Evolutionary conservation across 768 basidiomycete species (phyloP).

Genomic region (Dacryopinax spathularia): DNA sequence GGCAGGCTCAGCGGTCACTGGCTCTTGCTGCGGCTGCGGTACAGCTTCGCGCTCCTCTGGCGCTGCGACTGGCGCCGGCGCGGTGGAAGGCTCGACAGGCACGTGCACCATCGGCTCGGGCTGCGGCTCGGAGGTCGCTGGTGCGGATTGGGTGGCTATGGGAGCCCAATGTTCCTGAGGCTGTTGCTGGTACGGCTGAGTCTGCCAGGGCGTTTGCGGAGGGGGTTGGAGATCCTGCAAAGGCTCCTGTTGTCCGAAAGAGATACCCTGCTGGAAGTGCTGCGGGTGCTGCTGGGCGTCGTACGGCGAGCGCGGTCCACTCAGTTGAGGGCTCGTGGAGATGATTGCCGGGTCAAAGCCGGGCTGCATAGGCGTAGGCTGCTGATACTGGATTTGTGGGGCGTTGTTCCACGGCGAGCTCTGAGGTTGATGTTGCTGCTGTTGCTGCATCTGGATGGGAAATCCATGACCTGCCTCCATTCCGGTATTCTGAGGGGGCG

Average conservation of each 20-base stretch:
- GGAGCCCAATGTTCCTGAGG: constrained; percentile 2
- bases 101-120: background rate
- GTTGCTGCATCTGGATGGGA: constrained; percentile 14
- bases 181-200: background rate
- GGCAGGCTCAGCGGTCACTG: constrained; percentile 16
- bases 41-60: background rate
- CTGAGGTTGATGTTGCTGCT: constrained; percentile 11
- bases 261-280: background rate
- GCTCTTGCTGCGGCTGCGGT: constrained; percentile 12
- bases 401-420: constrained; percentile 2
- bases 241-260: background rate
- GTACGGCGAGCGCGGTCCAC: background rate
- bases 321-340: background rate
- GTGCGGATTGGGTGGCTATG: background rate
- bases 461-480: constrained; percentile 8
- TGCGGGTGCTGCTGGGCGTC: background rate
- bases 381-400: constrained; percentile 1
- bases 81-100: constrained; percentile 3
- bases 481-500: background rate
- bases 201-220: background rate
- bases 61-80: constrained; percentile 3
- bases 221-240: background rate
- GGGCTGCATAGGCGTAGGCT: constrained; percentile 1
- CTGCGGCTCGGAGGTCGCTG: background rate
- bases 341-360: background rate